Conservation (phyloP, 352 stramenopile species). For the Aphanomyces euteiches region DNA sequence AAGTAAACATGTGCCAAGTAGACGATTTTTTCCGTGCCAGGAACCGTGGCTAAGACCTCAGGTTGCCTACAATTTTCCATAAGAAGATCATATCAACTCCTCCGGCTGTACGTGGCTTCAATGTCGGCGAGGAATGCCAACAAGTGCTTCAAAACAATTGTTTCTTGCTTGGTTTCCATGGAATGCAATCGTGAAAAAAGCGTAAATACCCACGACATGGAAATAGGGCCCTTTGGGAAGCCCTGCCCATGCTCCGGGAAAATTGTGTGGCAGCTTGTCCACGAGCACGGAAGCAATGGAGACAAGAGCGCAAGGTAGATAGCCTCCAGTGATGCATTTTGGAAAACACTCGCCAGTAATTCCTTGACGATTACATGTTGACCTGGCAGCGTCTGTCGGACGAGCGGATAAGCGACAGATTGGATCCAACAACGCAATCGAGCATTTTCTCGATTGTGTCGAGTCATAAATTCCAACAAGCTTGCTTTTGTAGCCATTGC, state of each 20-base stretch:
- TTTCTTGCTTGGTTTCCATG: slow-evolving; percentile 12
- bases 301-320: neutral
- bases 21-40: slow-evolving; percentile 6
- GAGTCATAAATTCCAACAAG: too few relatives aligned
- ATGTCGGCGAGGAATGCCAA: neutral
- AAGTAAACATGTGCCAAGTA: slow-evolving; percentile 26
- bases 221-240: neutral
- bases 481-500: too few relatives aligned
- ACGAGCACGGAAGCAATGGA: neutral
- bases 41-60: neutral
- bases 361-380: neutral
- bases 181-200: slow-evolving; percentile 15
- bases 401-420: neutral
- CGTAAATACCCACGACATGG: slow-evolving; percentile 14
- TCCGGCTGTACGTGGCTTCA: slow-evolving; percentile 11
- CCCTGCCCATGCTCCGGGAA: neutral
- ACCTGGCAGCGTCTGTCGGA: neutral
- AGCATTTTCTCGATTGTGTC: too few relatives aligned
- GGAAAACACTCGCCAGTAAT: neutral
- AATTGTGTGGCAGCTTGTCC: slow-evolving; percentile 4
- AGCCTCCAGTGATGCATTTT: neutral
- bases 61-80: slow-evolving; percentile 8
- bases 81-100: neutral
- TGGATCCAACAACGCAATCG: neutral
- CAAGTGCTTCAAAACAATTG: neutral